Base-by-base conservation (phyloP, 768 basidiomycete species). In the Pleurotus giganteus region DNA sequence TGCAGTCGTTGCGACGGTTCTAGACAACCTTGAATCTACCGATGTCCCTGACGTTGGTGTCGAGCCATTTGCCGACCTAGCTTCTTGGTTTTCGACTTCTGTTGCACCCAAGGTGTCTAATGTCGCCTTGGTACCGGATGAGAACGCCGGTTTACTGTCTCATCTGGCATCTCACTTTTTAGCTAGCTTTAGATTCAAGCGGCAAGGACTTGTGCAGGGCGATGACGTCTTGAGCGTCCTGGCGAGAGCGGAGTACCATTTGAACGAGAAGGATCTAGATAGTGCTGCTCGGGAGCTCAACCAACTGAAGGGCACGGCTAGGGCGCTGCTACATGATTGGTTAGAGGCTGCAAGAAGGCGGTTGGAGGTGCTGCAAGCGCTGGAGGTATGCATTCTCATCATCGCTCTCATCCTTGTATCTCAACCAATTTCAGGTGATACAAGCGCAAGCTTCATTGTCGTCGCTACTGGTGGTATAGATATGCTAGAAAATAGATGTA, bases 251-350 rank as follows among this genome's bases (percentile, higher is more conserved):
- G 92, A 97, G 72, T 85, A 89, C 67, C 82, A 91, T 68, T 70
- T 98, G 65, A 87, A 87, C 57, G 91, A 95, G 74, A 94, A 97
- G 77, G 93, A 98, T 65, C 71, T 99, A 56, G 96, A 95, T 61
- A 79, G 75, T 60, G 96, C 96, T 17, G 76, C 94, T 31, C 78
- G 96, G 53, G 95, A 98, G 71, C 76, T 98, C 26, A 99, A 98
- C 68, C 89, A 93, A 69, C 73, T 99, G 53, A 83, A 78, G 29
- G 96, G 95, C 1, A 84, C 89, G 56, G 89, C 89, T 13, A 89
- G 86, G 69, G 66, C 79, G 50, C 66, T 96, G 41, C 63, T 91
- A 50, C 72, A 77, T 31, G 96, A 98, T 71, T 99, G 96, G 97
- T 73, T 99, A 36, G 84, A 86, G 61, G 94, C 92, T 62, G 94